A percentile compares a stretch with the other conserved stretches of the same genome.
These are phyloP conservation scores for Vaccinium macrocarpon DNA, from an alignment of 148 eudicot genomes.

Conservation along the genomic window DNA sequence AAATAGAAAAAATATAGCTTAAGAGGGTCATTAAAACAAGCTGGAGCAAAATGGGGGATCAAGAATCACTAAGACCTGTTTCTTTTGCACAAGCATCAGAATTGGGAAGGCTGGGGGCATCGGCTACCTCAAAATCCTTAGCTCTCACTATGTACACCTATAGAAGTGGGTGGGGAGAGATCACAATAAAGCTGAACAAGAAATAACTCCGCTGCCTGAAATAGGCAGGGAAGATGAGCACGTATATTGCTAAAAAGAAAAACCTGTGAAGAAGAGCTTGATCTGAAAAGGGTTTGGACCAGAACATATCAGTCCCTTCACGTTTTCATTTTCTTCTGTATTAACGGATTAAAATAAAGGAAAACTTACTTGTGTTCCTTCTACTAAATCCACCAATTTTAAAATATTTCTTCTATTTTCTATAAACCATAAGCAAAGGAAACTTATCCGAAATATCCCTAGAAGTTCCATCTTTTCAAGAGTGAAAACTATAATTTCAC, in stretches of 20 bases:
- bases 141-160: constrained; percentile 13
- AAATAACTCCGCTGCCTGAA: not conserved
- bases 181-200: not conserved
- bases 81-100: not conserved
- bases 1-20: not conserved
- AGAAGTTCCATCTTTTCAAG: not conserved
- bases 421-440: too few relatives aligned
- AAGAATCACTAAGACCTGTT: not conserved
- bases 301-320: not conserved
- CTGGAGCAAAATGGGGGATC: not conserved
- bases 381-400: not conserved
- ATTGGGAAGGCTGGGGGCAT: not conserved
- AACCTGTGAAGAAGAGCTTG: not conserved
- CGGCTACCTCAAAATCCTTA: not conserved
- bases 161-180: not conserved
- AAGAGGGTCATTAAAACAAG: not conserved
- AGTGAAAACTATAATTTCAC: not conserved
- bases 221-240: not conserved
- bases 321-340: not conserved
- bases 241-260: not conserved
- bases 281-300: not conserved
- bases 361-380: not conserved
- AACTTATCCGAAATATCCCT: not conserved
- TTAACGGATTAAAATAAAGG: not conserved
- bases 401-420: not conserved